A percentile compares a stretch with the other conserved stretches of the same genome.
These are phyloP conservation scores for Jamesozyma piceae DNA, from an alignment of 805 yeast species.

Conservation along the genomic window DNA sequence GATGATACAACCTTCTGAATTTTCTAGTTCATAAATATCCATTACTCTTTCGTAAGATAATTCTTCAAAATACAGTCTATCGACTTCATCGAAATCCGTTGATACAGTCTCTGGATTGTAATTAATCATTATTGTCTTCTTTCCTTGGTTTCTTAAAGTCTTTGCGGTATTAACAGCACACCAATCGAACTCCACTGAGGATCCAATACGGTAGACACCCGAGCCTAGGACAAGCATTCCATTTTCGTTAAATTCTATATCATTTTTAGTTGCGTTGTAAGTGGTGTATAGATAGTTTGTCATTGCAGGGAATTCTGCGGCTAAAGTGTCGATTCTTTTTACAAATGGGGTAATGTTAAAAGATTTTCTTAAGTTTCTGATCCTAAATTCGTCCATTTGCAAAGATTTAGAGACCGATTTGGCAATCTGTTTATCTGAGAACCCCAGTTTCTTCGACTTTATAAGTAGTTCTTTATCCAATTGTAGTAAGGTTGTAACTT, in stretches of 20 bases:
- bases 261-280: conserved; percentile 81
- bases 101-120: conserved; percentile 98
- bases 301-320: conserved; percentile 97
- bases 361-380: conserved; percentile 71
- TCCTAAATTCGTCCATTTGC: conserved; percentile 56
- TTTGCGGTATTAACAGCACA: conserved; percentile 97
- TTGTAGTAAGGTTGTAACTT: conserved; percentile 46
- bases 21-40: conserved; percentile 93
- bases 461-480: conserved; percentile 61
- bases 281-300: conserved; percentile 95
- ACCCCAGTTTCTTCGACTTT: conserved; percentile 87
- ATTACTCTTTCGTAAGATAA: conserved; percentile 89
- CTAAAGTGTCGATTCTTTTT: conserved; percentile 92
- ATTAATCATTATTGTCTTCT: conserved; percentile 90
- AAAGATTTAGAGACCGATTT: conserved; percentile 48
- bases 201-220: conserved; percentile 98
- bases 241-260: conserved; percentile 74
- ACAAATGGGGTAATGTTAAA: conserved; percentile 84
- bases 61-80: conserved; percentile 92
- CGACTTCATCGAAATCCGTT: conserved; percentile 97
- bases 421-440: conserved; percentile 91
- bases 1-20: conserved; percentile 83
- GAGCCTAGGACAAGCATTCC: conserved; percentile 95
- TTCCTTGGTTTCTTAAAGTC: conserved; percentile 78
- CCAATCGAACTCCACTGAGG: conserved; percentile 98